phyloP scores from a whole-genome alignment of 2,329 filamentous ascomycete genomes.

The Apiospora phragmitis region DNA sequence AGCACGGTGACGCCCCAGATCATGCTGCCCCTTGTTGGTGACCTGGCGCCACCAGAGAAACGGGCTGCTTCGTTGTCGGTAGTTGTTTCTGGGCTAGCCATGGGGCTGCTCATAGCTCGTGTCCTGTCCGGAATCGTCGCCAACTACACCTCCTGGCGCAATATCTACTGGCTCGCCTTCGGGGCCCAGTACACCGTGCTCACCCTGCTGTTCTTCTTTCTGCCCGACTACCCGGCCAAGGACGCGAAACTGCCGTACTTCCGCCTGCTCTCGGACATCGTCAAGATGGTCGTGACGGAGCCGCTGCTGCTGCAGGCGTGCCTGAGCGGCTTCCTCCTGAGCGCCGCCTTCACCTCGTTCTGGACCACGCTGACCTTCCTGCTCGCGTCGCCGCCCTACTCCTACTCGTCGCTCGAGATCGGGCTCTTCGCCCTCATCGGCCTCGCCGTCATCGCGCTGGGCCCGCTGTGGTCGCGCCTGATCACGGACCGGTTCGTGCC shows the following conservation, averaged over 20 bases:
- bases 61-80: constrained; percentile 65
- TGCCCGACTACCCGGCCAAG: constrained; percentile 69
- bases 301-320: constrained; percentile 66
- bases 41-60: constrained; percentile 62
- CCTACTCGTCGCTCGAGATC: constrained; percentile 66
- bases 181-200: constrained; percentile 65
- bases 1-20: constrained; percentile 44
- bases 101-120: constrained; percentile 68
- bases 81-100: constrained; percentile 63
- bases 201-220: constrained; percentile 61
- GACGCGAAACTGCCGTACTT: constrained; percentile 63
- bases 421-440: constrained; percentile 80
- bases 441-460: constrained; percentile 65
- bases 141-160: constrained; percentile 64
- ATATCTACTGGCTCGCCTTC: constrained; percentile 68
- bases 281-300: constrained; percentile 56
- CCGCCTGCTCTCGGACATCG: constrained; percentile 59
- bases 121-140: constrained; percentile 68
- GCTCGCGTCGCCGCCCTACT: constrained; percentile 68
- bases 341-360: constrained; percentile 61
- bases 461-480: constrained; percentile 67
- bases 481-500: constrained; percentile 73
- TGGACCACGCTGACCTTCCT: constrained; percentile 82
- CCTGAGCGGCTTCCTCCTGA: constrained; percentile 34
- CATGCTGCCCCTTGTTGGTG: constrained; percentile 72